Conservation (phyloP, 2,329 filamentous ascomycete species). For the Neonectria coccinea region DNA sequence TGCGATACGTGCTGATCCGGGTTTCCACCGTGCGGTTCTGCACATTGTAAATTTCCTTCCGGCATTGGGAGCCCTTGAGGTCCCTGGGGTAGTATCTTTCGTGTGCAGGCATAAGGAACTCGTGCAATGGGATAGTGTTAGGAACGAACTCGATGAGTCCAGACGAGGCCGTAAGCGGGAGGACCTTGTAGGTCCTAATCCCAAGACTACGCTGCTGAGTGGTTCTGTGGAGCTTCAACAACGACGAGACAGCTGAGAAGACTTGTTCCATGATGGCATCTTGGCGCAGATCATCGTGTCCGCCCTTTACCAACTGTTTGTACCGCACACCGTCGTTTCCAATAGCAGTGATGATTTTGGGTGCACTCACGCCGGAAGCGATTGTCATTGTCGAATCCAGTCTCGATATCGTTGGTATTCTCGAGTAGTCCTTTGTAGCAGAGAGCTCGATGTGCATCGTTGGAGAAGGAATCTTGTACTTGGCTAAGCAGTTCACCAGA, state of each 20-base stretch:
- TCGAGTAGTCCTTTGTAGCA: constrained; percentile 78
- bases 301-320: constrained; percentile 94
- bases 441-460: constrained; percentile 87
- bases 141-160: constrained; percentile 98
- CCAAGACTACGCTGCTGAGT: constrained; percentile 90
- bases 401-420: constrained; percentile 77
- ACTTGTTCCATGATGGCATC: constrained; percentile 99
- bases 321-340: constrained; percentile 83
- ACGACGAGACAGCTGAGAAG: constrained; percentile 92
- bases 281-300: constrained; percentile 94
- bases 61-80: constrained; percentile 78
- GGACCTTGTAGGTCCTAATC: constrained; percentile 96
- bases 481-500: constrained; percentile 72
- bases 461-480: constrained; percentile 82
- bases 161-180: constrained; percentile 85
- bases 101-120: constrained; percentile 92
- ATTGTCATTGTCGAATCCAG: constrained; percentile 84
- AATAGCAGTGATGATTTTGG: constrained; percentile 89
- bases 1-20: constrained; percentile 80
- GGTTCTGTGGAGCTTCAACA: constrained; percentile 85
- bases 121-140: constrained; percentile 90
- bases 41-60: constrained; percentile 81
- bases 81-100: constrained; percentile 87
- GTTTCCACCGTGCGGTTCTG: constrained; percentile 76
- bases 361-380: constrained; percentile 89